These are phyloP conservation scores for Mimosa pudica DNA, from an alignment of 306 rosid genomes.

Conservation along the genomic window DNA sequence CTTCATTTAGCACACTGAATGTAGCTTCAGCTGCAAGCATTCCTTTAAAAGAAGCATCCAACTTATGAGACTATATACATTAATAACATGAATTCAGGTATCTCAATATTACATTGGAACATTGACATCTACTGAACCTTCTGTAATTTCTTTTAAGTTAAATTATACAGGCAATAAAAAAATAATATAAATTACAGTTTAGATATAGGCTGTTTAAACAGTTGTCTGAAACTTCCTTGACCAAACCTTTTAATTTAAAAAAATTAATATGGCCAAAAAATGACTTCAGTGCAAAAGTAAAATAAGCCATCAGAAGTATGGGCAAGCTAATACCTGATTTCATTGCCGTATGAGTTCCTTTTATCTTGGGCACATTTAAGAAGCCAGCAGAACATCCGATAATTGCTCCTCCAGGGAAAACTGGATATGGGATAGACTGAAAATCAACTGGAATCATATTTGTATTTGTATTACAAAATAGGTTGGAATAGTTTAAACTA, in stretches of 20 bases:
- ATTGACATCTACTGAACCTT: background rate
- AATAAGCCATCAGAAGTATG: slow-evolving; percentile 16
- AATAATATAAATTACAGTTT: background rate
- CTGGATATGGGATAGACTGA: slow-evolving; percentile 99
- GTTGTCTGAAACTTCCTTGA: slow-evolving; percentile 15
- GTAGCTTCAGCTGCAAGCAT: slow-evolving; percentile 96
- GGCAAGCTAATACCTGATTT: slow-evolving; percentile 71
- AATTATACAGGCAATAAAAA: background rate
- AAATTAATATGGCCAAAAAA: background rate
- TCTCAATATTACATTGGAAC: background rate
- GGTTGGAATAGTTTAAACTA: slow-evolving; percentile 19
- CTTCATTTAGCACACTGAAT: slow-evolving; percentile 61
- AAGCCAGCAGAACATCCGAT: slow-evolving; percentile 97
- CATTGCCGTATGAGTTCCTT: slow-evolving; percentile 97
- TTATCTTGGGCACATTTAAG: slow-evolving; percentile 91
- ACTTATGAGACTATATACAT: background rate
- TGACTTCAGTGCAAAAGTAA: background rate
- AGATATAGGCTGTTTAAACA: slow-evolving; percentile 2
- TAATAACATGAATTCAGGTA: slow-evolving; percentile 2
- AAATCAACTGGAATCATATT: slow-evolving; percentile 81
- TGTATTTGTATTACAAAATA: slow-evolving; percentile 41
- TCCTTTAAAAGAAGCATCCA: slow-evolving; percentile 52
- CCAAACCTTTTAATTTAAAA: background rate
- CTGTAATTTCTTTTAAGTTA: background rate
- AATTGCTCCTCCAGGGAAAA: slow-evolving; percentile 96